phyloP scores from a whole-genome alignment of 495 filamentous ascomycete genomes.

The Mytilinidion resinicola region DNA sequence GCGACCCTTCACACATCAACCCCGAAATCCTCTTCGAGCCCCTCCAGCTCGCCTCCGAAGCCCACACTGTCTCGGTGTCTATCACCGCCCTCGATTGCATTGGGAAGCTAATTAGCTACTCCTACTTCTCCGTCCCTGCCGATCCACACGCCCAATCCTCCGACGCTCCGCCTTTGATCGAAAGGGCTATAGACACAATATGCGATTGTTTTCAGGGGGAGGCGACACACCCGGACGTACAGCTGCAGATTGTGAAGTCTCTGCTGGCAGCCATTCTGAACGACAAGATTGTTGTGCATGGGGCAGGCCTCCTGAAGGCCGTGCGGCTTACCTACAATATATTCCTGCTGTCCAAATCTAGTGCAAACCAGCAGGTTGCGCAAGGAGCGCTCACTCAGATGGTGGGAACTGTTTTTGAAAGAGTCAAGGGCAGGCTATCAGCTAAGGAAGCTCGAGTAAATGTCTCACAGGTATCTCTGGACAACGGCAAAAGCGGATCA shows the following conservation, averaged over 20 bases:
- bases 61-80: slow-evolving; percentile 71
- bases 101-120: slow-evolving; percentile 96
- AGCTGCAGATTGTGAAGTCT: slow-evolving; percentile 97
- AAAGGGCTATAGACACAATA: slow-evolving; percentile 97
- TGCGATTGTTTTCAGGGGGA: slow-evolving; percentile 99
- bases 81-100: slow-evolving; percentile 95
- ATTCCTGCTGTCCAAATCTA: slow-evolving; percentile 87
- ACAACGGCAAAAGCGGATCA: slow-evolving; percentile 27
- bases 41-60: slow-evolving; percentile 78
- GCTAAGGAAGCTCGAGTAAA: slow-evolving; percentile 70
- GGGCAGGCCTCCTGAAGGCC: slow-evolving; percentile 93
- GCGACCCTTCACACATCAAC: slow-evolving; percentile 57
- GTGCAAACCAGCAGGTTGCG: slow-evolving; percentile 88
- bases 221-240: slow-evolving; percentile 78
- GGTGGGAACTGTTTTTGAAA: slow-evolving; percentile 95
- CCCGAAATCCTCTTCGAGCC: slow-evolving; percentile 90
- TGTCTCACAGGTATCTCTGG: slow-evolving; percentile 40
- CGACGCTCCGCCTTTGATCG: slow-evolving; percentile 64
- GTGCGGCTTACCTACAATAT: slow-evolving; percentile 98
- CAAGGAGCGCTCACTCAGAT: slow-evolving; percentile 97
- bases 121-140: slow-evolving; percentile 82
- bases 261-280: slow-evolving; percentile 91
- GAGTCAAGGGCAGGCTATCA: slow-evolving; percentile 78
- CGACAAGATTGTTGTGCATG: slow-evolving; percentile 97
- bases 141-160: slow-evolving; percentile 34